These are phyloP conservation scores for Aegle marmelos DNA, from an alignment of 345 rosid species.

Conservation along the genomic window DNA sequence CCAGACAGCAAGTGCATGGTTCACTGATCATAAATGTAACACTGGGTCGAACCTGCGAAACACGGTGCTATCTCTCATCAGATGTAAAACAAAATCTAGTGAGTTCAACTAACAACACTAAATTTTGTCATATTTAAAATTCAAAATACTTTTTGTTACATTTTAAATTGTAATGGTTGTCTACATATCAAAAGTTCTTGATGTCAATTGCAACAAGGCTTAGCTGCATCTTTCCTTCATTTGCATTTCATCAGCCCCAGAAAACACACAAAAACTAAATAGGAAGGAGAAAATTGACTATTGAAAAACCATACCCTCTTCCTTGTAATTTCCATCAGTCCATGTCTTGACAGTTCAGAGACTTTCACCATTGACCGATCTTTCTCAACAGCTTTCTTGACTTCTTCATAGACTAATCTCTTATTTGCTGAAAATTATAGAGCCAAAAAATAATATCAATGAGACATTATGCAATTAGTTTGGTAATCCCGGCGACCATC, in stretches of 20 bases:
- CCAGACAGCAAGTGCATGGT: conserved; percentile 91
- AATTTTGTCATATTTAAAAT: not conserved
- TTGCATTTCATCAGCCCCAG: not conserved
- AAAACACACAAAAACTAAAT: conserved; percentile 7
- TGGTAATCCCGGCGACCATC: not conserved
- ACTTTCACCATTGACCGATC: conserved; percentile 91
- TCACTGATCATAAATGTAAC: conserved; percentile 95
- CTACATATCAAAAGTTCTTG: not conserved
- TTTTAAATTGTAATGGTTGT: not conserved
- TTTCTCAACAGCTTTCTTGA: conserved; percentile 83
- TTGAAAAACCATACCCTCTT: conserved; percentile 64
- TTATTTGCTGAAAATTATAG: conserved; percentile 68
- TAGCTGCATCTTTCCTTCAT: not conserved
- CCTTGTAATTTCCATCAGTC: conserved; percentile 98
- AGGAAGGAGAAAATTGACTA: conserved; percentile 16
- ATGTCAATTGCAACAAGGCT: not conserved
- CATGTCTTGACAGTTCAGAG: conserved; percentile 88
- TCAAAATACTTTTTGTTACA: not conserved
- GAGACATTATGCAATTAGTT: not conserved
- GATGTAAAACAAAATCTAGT: conserved; percentile 2
- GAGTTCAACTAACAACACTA: not conserved
- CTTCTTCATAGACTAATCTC: conserved; percentile 87
- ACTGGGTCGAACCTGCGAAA: conserved; percentile 91
- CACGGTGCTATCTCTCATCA: conserved; percentile 6
- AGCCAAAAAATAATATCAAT: not conserved